Conservation (phyloP, 139 green algal species). For the Pycnococcus provasolii region DNA sequence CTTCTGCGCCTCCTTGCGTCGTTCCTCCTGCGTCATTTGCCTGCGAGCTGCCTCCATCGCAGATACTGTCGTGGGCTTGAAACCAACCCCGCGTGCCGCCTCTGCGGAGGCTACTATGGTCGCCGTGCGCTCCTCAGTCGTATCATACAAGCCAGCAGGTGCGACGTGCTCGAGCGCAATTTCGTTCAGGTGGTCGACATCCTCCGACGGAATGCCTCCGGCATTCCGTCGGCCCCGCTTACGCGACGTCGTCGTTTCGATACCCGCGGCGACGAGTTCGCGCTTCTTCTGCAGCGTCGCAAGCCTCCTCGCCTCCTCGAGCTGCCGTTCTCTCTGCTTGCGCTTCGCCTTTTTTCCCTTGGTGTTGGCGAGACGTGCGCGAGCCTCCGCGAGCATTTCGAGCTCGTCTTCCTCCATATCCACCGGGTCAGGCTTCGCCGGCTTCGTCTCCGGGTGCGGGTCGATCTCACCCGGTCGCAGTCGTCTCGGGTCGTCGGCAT, state of each 20-base stretch:
- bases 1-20: constrained; percentile 68
- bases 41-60: constrained; percentile 76
- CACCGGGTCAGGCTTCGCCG: constrained; percentile 82
- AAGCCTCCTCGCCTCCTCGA: constrained; percentile 91
- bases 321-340: constrained; percentile 90
- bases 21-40: constrained; percentile 73
- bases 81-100: constrained; percentile 54
- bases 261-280: constrained; percentile 40
- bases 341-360: constrained; percentile 99
- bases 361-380: constrained; percentile 93
- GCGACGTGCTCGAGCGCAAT: constrained; percentile 82
- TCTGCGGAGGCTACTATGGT: constrained; percentile 28
- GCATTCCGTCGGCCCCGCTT: constrained; percentile 20
- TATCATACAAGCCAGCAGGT: constrained; percentile 79
- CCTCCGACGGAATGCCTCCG: constrained; percentile 9
- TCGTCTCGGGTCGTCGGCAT: constrained; percentile 77
- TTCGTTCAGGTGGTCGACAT: constrained; percentile 44
- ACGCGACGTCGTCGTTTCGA: constrained; percentile 68
- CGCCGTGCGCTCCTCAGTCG: constrained; percentile 47
- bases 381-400: constrained; percentile 96
- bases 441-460: constrained; percentile 86
- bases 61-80: constrained; percentile 72
- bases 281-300: constrained; percentile 86
- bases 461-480: constrained; percentile 95
- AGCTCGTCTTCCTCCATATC: constrained; percentile 99